Evolutionary conservation across 805 yeast species (phyloP).

Genomic region (Pichia phayaonensis): DNA sequence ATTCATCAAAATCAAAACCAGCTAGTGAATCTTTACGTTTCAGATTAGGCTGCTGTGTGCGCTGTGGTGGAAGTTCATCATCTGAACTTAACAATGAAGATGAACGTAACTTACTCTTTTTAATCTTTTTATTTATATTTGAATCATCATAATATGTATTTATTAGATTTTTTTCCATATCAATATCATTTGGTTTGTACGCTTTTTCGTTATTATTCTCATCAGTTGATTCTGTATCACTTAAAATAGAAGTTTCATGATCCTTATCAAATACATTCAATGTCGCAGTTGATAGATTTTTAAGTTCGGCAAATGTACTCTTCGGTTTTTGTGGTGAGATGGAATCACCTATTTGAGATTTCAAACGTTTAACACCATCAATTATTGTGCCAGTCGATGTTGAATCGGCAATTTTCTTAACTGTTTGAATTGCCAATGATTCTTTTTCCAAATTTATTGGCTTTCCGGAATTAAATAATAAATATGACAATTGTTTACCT

Average conservation of each 20-base stretch:
- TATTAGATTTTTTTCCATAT: neutral
- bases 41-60: neutral
- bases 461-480: conserved; percentile 47
- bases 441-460: conserved; percentile 26
- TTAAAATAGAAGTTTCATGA: neutral
- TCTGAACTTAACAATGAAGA: conserved; percentile 4
- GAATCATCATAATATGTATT: conserved; percentile 1
- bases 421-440: conserved; percentile 15
- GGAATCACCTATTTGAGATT: conserved; percentile 2
- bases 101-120: neutral
- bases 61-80: conserved; percentile 1
- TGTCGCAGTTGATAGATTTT: neutral
- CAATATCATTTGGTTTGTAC: neutral
- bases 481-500: conserved; percentile 29
- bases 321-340: neutral
- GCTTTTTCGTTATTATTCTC: neutral
- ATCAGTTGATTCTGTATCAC: neutral
- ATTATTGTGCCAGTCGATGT: neutral
- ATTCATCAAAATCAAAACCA: conserved; percentile 1
- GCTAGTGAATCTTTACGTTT: neutral
- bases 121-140: neutral
- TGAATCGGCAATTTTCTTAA: conserved; percentile 2
- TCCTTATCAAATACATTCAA: conserved; percentile 3
- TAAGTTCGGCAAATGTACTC: neutral
- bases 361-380: conserved; percentile 2